Conservation (phyloP, 495 filamentous ascomycete species). For the Penicillium maclennaniae region DNA sequence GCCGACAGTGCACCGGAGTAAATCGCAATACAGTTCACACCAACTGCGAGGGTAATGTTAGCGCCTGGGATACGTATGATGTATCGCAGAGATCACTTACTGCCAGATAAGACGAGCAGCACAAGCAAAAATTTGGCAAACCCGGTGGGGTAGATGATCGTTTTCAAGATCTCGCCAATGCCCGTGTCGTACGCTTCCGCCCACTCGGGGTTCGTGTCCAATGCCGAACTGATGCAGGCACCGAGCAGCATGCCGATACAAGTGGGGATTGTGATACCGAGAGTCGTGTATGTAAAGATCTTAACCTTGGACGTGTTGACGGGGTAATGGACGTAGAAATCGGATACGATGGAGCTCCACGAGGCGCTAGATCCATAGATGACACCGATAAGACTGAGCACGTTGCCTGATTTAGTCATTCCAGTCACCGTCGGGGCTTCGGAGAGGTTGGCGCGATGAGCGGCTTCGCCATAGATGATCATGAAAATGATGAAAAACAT, state of each 20-base stretch:
- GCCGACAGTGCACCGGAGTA: constrained; percentile 40
- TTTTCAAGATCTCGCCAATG: constrained; percentile 55
- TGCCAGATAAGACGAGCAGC: constrained; percentile 49
- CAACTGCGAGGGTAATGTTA: constrained; percentile 15
- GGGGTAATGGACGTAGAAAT: constrained; percentile 63
- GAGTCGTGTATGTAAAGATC: constrained; percentile 47
- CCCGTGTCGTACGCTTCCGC: constrained; percentile 46
- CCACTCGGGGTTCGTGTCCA: constrained; percentile 48
- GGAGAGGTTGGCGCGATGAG: constrained; percentile 41
- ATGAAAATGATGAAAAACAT: constrained; percentile 55
- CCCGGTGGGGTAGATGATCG: constrained; percentile 50
- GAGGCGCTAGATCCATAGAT: constrained; percentile 56
- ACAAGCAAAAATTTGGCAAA: constrained; percentile 59
- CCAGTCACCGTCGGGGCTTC: constrained; percentile 35
- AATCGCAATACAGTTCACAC: constrained; percentile 41
- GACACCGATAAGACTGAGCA: constrained; percentile 51
- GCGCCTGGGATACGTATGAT: not conserved
- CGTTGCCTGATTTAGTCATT: constrained; percentile 39
- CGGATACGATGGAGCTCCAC: constrained; percentile 57
- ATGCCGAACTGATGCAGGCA: constrained; percentile 48
- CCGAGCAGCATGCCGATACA: constrained; percentile 54
- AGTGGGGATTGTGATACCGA: constrained; percentile 49
- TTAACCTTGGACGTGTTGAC: constrained; percentile 46
- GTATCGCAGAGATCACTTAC: constrained; percentile 6
- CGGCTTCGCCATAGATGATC: constrained; percentile 53